Evolutionary conservation across 2,329 filamentous ascomycete species (phyloP).

Genomic region (Dactylellina drechsleri): DNA sequence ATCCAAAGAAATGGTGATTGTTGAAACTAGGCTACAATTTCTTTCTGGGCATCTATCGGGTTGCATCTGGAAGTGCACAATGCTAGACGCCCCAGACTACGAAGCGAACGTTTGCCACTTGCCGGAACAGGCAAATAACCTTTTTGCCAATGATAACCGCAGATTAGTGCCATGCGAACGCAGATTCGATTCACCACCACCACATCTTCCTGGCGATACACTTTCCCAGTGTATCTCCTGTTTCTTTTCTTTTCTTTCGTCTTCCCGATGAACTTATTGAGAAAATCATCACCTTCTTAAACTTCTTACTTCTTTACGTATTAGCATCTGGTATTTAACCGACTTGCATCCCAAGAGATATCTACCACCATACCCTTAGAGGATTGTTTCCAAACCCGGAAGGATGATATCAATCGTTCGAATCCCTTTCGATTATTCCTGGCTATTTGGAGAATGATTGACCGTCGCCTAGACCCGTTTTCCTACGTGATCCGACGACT

Average conservation of each 20-base stretch:
- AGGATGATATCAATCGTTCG: conserved; percentile 31
- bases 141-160: conserved; percentile 42
- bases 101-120: conserved; percentile 41
- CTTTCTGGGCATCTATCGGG: conserved; percentile 9
- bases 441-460: conserved; percentile 16
- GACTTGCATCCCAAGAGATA: conserved; percentile 9
- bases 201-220: conserved; percentile 1
- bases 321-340: conserved; percentile 13
- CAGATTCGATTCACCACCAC: conserved; percentile 1
- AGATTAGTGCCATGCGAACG: conserved; percentile 36
- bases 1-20: conserved; percentile 27
- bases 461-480: neutral
- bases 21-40: conserved; percentile 40
- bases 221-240: conserved; percentile 8
- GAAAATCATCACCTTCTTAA: conserved; percentile 11
- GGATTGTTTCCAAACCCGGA: conserved; percentile 48
- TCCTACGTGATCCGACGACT: conserved; percentile 2
- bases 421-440: conserved; percentile 7
- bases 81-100: too few species aligned
- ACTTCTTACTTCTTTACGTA: conserved; percentile 38
- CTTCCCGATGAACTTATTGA: neutral
- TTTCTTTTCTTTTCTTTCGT: conserved; percentile 5
- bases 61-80: too few species aligned
- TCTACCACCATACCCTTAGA: conserved; percentile 29
- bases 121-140: conserved; percentile 35